Base-by-base conservation (phyloP, 768 basidiomycete species). In the Mycena haematopus region DNA sequence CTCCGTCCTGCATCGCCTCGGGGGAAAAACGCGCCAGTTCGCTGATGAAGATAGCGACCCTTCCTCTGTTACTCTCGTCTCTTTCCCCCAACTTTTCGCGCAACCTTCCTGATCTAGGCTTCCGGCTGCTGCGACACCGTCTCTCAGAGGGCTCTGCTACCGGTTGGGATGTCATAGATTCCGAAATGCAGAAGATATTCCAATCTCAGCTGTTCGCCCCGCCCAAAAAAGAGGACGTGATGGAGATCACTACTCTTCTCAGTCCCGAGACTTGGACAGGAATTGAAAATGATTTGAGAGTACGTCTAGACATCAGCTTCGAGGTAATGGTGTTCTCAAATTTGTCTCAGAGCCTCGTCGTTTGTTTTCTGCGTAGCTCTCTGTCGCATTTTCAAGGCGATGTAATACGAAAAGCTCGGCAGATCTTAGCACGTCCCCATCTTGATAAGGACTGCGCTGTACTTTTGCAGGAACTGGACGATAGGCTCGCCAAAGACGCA, bases 121-220 rank as follows among this genome's bases (percentile, higher is more conserved):
- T 76, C 62, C 77, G 73, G 44, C 70, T 84, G 14, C 59, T 87
- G 21, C 76, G 79, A 24, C 73, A 78, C 47, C 79, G 82, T 54
- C 70, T 91, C 42, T 74, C 79, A 54, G 76, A 79, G 40, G 80
- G 80, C 2, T 75, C 79, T 21, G 74, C 71, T 31, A 66, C 72
- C 6, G 75, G 73, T 1, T 82, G 81, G 79, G 72, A 74, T 11
- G 57, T 55, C 14, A 58, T 78, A 46, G 80, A 84, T 61, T 19
- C 60, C 7, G 68, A 69, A 29, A 65, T 79, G 17, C 38, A 65
- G 6, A 64, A 72, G 24, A 58, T 67, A 21, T 71, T 78, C 29
- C 53, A 69, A 35, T 59, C 56, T 1, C 61, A 69, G 51, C 19
- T 55, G 6, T 61, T 69, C 42, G 58, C 69, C n/a, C 65, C 75